Evolutionary conservation across 2,329 filamentous ascomycete genomes (phyloP).

Genomic region (Trichoderma sp.): DNA sequence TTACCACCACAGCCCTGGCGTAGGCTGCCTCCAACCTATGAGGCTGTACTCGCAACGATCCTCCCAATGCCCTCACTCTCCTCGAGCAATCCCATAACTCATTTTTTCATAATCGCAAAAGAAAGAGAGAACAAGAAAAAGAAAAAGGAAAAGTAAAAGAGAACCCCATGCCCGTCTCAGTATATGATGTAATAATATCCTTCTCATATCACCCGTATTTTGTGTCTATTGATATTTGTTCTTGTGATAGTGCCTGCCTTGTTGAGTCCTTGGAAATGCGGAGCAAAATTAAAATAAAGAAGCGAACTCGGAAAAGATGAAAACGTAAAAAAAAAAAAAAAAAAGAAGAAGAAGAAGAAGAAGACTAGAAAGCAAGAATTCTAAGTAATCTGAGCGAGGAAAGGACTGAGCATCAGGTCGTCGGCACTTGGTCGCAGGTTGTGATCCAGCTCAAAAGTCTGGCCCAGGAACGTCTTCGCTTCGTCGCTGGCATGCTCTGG

Average conservation of each 20-base stretch:
- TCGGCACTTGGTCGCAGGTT: constrained; percentile 89
- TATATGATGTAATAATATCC: not conserved
- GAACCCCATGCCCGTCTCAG: not conserved
- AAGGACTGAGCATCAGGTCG: constrained; percentile 79
- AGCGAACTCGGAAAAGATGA: not conserved
- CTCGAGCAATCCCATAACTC: not conserved
- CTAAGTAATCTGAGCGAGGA: constrained; percentile 67
- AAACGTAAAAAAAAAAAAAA: not conserved
- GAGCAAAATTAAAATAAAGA: not conserved
- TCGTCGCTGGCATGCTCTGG: constrained; percentile 83
- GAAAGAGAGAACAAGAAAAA: not conserved
- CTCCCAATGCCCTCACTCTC: not conserved
- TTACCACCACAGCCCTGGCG: constrained; percentile 4
- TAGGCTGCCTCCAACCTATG: constrained; percentile 6
- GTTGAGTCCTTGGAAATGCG: constrained; percentile 10
- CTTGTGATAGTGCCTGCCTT: constrained; percentile 21
- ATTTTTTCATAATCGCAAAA: not conserved
- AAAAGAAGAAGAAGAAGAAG: not conserved
- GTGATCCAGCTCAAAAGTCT: constrained; percentile 95
- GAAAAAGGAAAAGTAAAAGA: not conserved
- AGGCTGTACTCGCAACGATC: constrained; percentile 8
- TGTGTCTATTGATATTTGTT: constrained; percentile 15
- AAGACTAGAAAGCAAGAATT: not conserved
- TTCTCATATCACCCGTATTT: not conserved
- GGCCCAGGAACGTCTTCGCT: constrained; percentile 75